Percentiles rank a stretch among this genome's conserved stretches.
Evolutionary conservation across 164 flowering plant species (phyloP).

Genomic region (Warburgia ugandensis): DNA sequence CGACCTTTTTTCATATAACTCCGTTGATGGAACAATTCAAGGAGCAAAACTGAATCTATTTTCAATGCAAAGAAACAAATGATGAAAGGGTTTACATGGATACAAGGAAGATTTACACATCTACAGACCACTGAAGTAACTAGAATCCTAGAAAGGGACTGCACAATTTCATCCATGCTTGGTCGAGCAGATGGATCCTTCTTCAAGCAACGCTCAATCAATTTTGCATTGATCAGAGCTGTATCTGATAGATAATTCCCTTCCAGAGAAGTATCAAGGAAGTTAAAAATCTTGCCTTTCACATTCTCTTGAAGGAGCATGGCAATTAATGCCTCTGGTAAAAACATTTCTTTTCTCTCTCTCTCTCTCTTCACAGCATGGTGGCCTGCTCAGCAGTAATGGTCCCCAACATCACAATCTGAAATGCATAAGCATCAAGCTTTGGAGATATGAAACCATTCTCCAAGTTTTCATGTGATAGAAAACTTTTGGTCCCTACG

Average conservation of each 20-base stretch:
- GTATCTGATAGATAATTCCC: constrained; percentile 41
- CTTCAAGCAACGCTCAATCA: constrained; percentile 38
- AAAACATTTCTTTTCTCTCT: too few species aligned
- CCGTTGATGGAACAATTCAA: too few species aligned
- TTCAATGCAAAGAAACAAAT: too few species aligned
- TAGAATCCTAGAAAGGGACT: constrained; percentile 27
- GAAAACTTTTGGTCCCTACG: constrained; percentile 64
- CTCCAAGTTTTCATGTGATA: constrained; percentile 84
- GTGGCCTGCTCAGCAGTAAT: constrained; percentile 55
- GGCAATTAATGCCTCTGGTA: constrained; percentile 22
- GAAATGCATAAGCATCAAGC: constrained; percentile 78
- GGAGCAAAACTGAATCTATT: too few species aligned
- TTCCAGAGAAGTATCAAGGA: constrained; percentile 49
- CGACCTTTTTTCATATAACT: too few species aligned
- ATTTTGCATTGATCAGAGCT: constrained; percentile 29
- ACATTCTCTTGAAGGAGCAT: constrained; percentile 20
- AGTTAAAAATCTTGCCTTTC: constrained; percentile 23
- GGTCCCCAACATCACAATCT: constrained; percentile 60
- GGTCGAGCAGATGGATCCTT: constrained; percentile 41
- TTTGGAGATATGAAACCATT: constrained; percentile 63
- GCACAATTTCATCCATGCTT: constrained; percentile 42
- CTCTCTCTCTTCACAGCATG: constrained; percentile 19
- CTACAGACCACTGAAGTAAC: constrained; percentile 32
- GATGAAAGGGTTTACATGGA: too few species aligned
- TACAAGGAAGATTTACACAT: too few species aligned